Base-by-base conservation (phyloP, 2,329 filamentous ascomycete genomes). In the Exophiala phaeomuriformis region DNA sequence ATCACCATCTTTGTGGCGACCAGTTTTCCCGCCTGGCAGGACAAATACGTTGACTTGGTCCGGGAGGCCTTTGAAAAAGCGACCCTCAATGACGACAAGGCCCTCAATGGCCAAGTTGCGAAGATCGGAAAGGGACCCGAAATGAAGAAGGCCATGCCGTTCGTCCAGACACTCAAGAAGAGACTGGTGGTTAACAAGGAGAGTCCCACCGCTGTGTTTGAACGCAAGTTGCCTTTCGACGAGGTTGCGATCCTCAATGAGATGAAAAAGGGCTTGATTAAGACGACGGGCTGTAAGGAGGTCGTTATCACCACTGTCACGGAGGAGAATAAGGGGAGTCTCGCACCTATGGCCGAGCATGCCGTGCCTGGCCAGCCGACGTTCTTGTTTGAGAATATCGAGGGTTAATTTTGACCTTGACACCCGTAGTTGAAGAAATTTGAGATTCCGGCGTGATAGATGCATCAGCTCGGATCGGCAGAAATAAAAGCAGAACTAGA, bases 111-210 rank as follows among this genome's bases (percentile, higher is more conserved):
- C 61, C 80, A 83, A 66, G 84, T 96, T 53, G 83, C 82, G 63
- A 95, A 95, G 76, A 77, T 89, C 41, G 71, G 73, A 60, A 60
- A 57, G 32, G 60, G 61, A 1, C 57, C 57, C 6, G 88, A 94
- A 72, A 89, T 90, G 79, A 98, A 97, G 82, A 93, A 94, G 74
- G 91, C 90, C 2, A 97, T 97, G 91, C 93, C 93, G 0, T 97
- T 96, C 66, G 84, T 96, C 47, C 90, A 97, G 73, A 73, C 70
- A 4, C 75, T 97, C 56, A 96, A 96, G 84, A 87, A 81, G 70
- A 82, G 88, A 49, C 79, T 98, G 52, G 77, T 89, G 53, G 67
- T 68, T 36, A 77, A 78, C 47, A 85, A 87, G 57, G 56, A 55
- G 35, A 39, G 19, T 5, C 41, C 51, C 12, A 52, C 47, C 32